Percentiles rank a stretch among this genome's conserved stretches.
phyloP scores from a whole-genome alignment of 2,329 filamentous ascomycete species.

The Trichoderma gracile region DNA sequence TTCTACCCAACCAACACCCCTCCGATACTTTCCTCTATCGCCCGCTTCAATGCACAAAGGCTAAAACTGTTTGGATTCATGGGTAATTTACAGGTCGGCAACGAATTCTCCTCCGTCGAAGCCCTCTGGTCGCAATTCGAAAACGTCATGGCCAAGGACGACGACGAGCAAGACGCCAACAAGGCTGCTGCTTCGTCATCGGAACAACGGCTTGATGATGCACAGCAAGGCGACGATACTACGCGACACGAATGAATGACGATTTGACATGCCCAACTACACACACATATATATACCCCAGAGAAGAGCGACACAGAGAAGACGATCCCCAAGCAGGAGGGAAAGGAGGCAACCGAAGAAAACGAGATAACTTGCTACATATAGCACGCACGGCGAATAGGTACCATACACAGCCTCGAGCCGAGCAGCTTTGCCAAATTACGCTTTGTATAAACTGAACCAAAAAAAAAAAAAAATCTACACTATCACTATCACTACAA shows the following conservation, averaged over 20 bases:
- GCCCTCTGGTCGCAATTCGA: conserved; percentile 97
- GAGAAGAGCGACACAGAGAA: not conserved
- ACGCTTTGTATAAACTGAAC: conserved; percentile 13
- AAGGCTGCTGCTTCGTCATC: conserved; percentile 5
- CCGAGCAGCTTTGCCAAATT: conserved; percentile 2
- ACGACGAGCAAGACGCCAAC: conserved; percentile 41
- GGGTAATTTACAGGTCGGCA: conserved; percentile 71
- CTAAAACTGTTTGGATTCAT: not conserved
- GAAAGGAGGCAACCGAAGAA: not conserved
- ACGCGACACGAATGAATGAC: conserved; percentile 4
- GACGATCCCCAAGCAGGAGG: not conserved
- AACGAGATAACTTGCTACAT: not conserved
- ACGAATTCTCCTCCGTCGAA: conserved; percentile 96
- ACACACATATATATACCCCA: conserved; percentile 1
- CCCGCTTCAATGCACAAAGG: no score
- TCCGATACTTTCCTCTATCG: no score
- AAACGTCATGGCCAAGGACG: conserved; percentile 83
- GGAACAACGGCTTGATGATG: conserved; percentile 9
- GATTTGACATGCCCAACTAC: no score
- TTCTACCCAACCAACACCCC: no score
- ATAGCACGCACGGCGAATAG: not conserved
- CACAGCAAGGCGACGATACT: conserved; percentile 27
- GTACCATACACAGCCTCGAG: not conserved
- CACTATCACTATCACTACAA: conserved; percentile 24
- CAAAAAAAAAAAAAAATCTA: not conserved